A percentile compares a stretch with the other conserved stretches of the same genome.
These are phyloP conservation scores for Trichoderma simmonsii DNA, from an alignment of 2,329 filamentous ascomycete genomes.

Conservation along the genomic window DNA sequence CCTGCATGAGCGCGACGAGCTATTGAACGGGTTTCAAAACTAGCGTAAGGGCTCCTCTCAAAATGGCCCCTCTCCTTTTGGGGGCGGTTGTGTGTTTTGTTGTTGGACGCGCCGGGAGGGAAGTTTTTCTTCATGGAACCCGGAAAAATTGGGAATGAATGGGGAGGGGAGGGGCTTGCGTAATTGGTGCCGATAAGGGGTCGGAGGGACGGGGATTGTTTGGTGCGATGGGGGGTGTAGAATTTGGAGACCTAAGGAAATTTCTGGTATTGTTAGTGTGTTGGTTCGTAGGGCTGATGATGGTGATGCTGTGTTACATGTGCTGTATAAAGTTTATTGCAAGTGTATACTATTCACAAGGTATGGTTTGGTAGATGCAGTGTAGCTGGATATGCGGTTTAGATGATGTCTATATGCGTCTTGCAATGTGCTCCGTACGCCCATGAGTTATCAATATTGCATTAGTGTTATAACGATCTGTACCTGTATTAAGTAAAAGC, in stretches of 20 bases:
- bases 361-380: not conserved
- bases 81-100: not conserved
- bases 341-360: not conserved
- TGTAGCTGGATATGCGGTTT: not conserved
- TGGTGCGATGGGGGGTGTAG: not conserved
- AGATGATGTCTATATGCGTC: not conserved
- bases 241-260: not conserved
- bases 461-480: not conserved
- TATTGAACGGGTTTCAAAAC: not conserved
- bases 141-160: not conserved
- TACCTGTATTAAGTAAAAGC: not conserved
- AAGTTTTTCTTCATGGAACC: not conserved
- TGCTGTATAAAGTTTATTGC: not conserved
- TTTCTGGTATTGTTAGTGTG: not conserved
- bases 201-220: conserved; percentile 8
- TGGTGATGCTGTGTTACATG: not conserved
- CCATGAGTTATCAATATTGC: not conserved
- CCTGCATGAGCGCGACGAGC: conserved; percentile 9
- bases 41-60: no score
- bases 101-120: not conserved
- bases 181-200: conserved; percentile 4
- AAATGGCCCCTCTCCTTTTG: no score
- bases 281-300: not conserved
- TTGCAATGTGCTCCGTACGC: not conserved
- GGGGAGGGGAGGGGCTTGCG: not conserved